These are phyloP conservation scores for Mentha longifolia DNA, from an alignment of 257 asterid species.

Conservation along the genomic window DNA sequence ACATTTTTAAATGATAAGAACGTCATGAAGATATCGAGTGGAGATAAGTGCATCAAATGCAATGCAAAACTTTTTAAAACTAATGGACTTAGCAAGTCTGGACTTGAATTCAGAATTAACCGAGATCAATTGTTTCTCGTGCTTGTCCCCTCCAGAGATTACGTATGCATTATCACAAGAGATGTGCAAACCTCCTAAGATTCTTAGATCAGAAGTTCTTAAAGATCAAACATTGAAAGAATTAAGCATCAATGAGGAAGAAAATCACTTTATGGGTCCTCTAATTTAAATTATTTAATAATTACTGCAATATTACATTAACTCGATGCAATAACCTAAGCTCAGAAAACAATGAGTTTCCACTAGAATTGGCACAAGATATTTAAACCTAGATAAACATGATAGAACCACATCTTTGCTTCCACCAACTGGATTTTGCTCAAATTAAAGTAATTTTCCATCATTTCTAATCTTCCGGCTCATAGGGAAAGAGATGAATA, in stretches of 20 bases:
- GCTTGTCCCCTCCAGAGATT: slow-evolving; percentile 1
- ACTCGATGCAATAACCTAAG: slow-evolving; percentile 4
- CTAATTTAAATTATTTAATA: neutral
- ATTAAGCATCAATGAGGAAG: no score
- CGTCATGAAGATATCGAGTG: slow-evolving; percentile 11
- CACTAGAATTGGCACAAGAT: neutral
- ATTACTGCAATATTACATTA: neutral
- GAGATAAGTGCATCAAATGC: neutral
- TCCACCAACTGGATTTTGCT: no score
- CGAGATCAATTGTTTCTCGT: neutral
- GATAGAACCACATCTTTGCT: no score
- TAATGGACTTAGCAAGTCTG: slow-evolving; percentile 6
- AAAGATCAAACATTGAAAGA: neutral
- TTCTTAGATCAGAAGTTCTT: neutral
- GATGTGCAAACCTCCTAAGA: slow-evolving; percentile 3
- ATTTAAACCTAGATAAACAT: neutral
- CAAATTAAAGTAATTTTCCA: no score
- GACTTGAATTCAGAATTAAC: neutral
- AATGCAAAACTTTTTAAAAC: neutral
- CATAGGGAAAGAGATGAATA: slow-evolving; percentile 21
- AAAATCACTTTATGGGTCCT: neutral
- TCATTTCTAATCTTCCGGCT: neutral
- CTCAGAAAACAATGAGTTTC: neutral
- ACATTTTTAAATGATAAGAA: slow-evolving; percentile 19
- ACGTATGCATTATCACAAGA: neutral